Evolutionary conservation across 2,329 filamentous ascomycete genomes (phyloP).

Genomic region (Colletotrichum sp.): DNA sequence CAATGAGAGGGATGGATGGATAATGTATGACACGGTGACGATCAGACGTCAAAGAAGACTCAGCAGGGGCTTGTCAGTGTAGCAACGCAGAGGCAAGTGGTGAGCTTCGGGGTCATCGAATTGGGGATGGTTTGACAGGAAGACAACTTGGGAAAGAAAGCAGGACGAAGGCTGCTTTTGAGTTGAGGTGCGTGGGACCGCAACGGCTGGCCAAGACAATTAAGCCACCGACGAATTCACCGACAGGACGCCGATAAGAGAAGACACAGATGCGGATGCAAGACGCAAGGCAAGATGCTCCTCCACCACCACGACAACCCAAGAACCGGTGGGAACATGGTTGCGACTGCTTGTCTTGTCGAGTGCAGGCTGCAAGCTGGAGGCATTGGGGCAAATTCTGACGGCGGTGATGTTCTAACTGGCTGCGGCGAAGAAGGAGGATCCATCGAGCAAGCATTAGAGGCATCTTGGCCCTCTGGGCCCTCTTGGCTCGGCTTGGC

Average conservation of each 20-base stretch:
- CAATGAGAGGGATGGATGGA: not conserved
- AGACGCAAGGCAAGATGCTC: not conserved
- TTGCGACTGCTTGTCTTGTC: not conserved
- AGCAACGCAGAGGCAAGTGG: not conserved
- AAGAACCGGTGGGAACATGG: not conserved
- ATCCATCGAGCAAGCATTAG: slow-evolving; percentile 2
- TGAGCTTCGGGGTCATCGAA: not conserved
- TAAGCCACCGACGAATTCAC: not conserved
- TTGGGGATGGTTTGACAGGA: not conserved
- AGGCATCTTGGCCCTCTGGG: slow-evolving; percentile 2
- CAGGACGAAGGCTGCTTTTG: not conserved
- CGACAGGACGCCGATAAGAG: not conserved
- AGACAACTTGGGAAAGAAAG: not conserved
- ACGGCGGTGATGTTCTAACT: not conserved
- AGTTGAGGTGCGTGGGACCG: not conserved
- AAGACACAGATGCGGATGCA: not conserved
- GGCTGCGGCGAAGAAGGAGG: not conserved
- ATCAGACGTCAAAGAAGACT: not conserved
- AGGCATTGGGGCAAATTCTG: not conserved
- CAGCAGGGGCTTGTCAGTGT: slow-evolving; percentile 1
- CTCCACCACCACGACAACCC: not conserved
- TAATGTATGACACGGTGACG: not conserved
- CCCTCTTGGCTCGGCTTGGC: not conserved
- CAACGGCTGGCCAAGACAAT: not conserved
- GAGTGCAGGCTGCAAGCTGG: not conserved